Evolutionary conservation across 2,329 filamentous ascomycete species (phyloP), one percentile per base, ranked within the genome.

Genomic region (Alternaria postmessia): DNA sequence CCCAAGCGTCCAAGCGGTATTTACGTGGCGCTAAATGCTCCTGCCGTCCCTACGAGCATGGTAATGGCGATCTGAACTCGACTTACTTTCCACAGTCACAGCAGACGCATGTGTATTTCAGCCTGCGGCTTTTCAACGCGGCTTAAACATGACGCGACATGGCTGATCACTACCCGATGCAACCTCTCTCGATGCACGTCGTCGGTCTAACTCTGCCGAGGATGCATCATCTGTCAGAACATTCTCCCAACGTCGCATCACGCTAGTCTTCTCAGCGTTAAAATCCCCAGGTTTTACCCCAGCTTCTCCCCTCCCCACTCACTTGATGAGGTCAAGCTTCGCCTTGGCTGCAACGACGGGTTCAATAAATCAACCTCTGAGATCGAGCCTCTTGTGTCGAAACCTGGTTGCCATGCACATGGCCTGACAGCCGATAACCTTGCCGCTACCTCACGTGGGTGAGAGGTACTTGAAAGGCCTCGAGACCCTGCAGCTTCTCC

Each of bases 271-370:
- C 38, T 51, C 26, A 48, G 60, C 26, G 14, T 56, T 66, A 34
- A 49, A 59, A 65, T 64, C 64, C 61, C 64, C 65, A 62, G 56
- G 41, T 36, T 64, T 46, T 64, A 70, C 69, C 66, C 69, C 69
- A 61, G 67, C 46, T 64, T 67, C 55, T 47, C 42, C n/a, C 39
- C 24, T 52, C 62, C 59, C 65, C 63, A 42, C 63, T 58, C 54
- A 20, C 62, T 60, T 59, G 51, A 62, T 43, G 28, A 48, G 57
- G 63, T 51, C 34, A 65, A 63, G 59, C 34, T 24, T 42, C 18
- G 42, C 53, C 65, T 65, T 62, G 60, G 65, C 63, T 66, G 54
- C 66, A 63, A 59, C 61, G 63, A 51, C 48, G 54, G 60, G 20
- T 43, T 48, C 32, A 32, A n/a, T 24, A 18, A 46, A 46, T 34